These are phyloP conservation scores for Fremontodendron californicum DNA, from an alignment of 345 rosid species.

Conservation along the genomic window DNA sequence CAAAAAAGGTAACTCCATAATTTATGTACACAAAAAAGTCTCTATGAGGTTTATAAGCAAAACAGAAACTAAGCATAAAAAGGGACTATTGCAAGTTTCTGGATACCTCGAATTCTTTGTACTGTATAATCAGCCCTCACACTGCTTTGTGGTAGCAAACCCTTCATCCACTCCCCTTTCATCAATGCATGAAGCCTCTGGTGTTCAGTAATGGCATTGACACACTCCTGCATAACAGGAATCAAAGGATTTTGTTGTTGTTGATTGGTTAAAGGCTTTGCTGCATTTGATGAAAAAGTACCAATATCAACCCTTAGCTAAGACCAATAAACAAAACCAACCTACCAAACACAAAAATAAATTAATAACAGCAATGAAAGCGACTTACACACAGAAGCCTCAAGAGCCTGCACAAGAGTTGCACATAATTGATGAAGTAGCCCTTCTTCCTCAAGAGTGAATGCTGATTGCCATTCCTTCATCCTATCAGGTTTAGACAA, in stretches of 20 bases:
- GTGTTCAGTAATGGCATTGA: conserved; percentile 84
- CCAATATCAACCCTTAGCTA: neutral
- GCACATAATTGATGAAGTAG: conserved; percentile 72
- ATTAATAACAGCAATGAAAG: conserved; percentile 5
- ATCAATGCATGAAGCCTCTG: conserved; percentile 77
- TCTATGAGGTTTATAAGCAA: neutral
- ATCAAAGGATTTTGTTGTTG: conserved; percentile 67
- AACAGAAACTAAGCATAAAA: neutral
- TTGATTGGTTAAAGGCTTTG: conserved; percentile 42
- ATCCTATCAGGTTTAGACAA: conserved; percentile 51
- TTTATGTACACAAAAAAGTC: neutral
- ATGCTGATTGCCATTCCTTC: conserved; percentile 81
- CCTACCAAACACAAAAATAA: neutral
- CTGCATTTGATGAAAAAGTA: conserved; percentile 33
- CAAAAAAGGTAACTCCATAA: conserved; percentile 12
- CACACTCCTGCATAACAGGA: conserved; percentile 74
- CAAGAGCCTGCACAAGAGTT: conserved; percentile 70
- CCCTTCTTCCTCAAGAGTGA: conserved; percentile 74
- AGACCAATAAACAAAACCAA: conserved; percentile 16
- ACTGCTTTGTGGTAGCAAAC: conserved; percentile 73
- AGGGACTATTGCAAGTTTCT: neutral
- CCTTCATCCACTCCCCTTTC: conserved; percentile 95
- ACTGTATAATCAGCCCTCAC: conserved; percentile 67
- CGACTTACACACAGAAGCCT: conserved; percentile 59
- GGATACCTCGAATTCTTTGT: conserved; percentile 66